Conservation (phyloP, 2,329 filamentous ascomycete species). For the Aspergillus uvarum region DNA sequence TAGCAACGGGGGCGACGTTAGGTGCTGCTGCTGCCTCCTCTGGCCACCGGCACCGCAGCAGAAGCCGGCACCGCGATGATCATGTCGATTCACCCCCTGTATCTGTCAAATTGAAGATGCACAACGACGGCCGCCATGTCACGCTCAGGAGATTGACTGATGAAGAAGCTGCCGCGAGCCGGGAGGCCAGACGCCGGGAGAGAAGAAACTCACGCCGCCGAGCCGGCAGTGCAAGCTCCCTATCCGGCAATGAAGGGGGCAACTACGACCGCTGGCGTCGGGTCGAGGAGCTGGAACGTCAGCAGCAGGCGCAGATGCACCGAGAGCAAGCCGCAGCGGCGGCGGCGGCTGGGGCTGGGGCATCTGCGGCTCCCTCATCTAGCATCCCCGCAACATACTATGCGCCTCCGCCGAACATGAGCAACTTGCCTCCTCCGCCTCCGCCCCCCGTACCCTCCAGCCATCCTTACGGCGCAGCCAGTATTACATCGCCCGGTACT, state of each 20-base stretch:
- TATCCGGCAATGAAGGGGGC: constrained; percentile 42
- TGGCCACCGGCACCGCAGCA: constrained; percentile 33
- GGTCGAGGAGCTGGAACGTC: constrained; percentile 50
- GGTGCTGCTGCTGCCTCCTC: constrained; percentile 32
- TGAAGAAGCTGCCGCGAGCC: constrained; percentile 61
- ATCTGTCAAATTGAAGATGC: constrained; percentile 65
- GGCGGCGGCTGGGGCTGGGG: constrained; percentile 24
- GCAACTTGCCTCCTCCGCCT: constrained; percentile 26
- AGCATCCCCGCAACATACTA: constrained; percentile 27
- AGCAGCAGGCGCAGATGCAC: constrained; percentile 46
- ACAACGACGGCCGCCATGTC: constrained; percentile 62
- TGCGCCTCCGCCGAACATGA: constrained; percentile 27
- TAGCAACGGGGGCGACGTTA: constrained; percentile 34
- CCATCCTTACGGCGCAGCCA: constrained; percentile 42
- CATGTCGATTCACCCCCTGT: constrained; percentile 59
- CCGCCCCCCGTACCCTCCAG: constrained; percentile 42
- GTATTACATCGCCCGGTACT: constrained; percentile 43
- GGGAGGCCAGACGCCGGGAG: constrained; percentile 53
- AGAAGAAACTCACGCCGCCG: constrained; percentile 43
- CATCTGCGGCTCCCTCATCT: constrained; percentile 26
- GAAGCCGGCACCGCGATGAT: constrained; percentile 39
- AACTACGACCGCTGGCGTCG: constrained; percentile 47
- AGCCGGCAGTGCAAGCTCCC: constrained; percentile 42
- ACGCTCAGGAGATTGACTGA: constrained; percentile 62
- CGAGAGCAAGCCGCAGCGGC: constrained; percentile 37